Conservation (phyloP, 179 eudicot genomes). For the Vitellaria paradoxa region DNA sequence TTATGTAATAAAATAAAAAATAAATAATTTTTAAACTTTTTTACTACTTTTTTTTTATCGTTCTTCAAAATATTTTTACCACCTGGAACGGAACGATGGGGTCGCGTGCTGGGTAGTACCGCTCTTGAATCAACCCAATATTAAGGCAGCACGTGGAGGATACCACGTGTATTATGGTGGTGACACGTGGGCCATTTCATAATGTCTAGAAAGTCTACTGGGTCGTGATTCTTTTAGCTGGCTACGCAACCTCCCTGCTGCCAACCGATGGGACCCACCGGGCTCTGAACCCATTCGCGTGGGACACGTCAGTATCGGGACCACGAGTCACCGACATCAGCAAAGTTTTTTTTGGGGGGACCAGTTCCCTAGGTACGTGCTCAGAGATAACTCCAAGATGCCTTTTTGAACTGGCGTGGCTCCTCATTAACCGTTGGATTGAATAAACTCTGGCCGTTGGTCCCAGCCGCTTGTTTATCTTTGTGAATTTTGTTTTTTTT, state of each 20-base stretch:
- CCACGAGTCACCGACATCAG: slow-evolving; percentile 11
- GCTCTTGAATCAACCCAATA: neutral
- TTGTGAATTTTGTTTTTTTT: no score
- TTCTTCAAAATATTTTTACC: no score
- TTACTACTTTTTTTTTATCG: no score
- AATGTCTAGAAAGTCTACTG: neutral
- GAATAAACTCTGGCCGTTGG: neutral
- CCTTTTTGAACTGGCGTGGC: no score
- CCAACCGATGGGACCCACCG: neutral
- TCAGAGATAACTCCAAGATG: no score
- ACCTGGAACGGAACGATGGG: no score
- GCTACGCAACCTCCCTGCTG: neutral
- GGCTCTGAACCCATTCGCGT: neutral
- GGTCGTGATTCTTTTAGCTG: slow-evolving; percentile 2
- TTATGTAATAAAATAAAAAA: no score
- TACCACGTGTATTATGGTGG: neutral
- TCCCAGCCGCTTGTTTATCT: neutral
- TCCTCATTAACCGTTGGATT: neutral
- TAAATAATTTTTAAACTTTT: no score
- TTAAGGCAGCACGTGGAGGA: neutral
- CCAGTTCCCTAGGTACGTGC: no score
- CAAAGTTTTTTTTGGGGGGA: neutral
- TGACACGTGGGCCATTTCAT: neutral
- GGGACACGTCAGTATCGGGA: slow-evolving; percentile 2
- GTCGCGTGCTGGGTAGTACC: no score